Percentiles rank a stretch among this genome's conserved stretches.
Evolutionary conservation across 257 asterid species (phyloP).

Genomic region (Solanum phureja): DNA sequence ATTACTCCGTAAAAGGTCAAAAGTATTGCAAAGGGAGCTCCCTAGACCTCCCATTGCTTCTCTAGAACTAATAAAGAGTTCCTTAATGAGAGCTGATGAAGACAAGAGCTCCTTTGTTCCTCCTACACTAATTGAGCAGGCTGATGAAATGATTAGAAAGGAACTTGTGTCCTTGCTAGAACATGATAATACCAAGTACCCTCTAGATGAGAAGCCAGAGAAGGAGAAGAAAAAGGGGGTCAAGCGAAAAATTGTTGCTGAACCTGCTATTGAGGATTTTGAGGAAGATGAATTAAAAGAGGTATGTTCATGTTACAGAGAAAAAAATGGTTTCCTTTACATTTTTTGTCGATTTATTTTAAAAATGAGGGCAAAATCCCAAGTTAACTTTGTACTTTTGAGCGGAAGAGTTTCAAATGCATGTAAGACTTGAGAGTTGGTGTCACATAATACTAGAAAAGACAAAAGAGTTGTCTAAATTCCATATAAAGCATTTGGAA

Average conservation of each 20-base stretch:
- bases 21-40: conserved; percentile 90
- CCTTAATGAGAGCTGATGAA: conserved; percentile 65
- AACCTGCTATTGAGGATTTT: conserved; percentile 68
- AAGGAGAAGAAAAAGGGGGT: conserved; percentile 82
- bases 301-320: conserved; percentile 29
- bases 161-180: conserved; percentile 83
- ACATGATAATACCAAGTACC: conserved; percentile 87
- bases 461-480: not conserved
- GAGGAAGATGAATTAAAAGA: conserved; percentile 75
- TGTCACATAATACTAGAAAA: not conserved
- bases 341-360: not conserved
- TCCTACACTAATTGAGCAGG: conserved; percentile 84
- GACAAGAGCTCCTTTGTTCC: conserved; percentile 97
- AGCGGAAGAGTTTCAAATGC: not conserved
- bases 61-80: conserved; percentile 53
- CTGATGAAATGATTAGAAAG: conserved; percentile 79
- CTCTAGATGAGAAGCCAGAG: conserved; percentile 57
- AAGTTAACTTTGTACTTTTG: not conserved
- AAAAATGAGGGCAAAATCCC: not conserved
- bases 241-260: conserved; percentile 40
- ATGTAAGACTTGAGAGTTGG: not conserved
- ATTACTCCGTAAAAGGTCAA: conserved; percentile 79
- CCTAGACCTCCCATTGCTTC: conserved; percentile 96
- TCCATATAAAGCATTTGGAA: not conserved
- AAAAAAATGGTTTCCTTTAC: not conserved